These are phyloP conservation scores for Fusarium nisikadoi DNA, from an alignment of 2,329 filamentous ascomycete species.

Conservation along the genomic window DNA sequence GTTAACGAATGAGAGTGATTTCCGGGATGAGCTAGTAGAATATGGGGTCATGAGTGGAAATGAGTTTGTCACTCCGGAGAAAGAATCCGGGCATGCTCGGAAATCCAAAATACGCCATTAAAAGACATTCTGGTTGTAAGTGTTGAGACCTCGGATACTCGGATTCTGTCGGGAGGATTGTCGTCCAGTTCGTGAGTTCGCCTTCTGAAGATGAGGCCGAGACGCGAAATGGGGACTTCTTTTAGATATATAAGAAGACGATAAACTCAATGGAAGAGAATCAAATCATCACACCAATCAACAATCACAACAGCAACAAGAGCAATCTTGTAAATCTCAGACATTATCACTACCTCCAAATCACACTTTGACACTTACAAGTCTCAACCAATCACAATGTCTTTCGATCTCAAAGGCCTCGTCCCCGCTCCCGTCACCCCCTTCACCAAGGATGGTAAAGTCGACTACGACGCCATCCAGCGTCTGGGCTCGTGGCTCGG, in stretches of 20 bases:
- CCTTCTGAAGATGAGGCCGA: conserved; percentile 4
- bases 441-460: conserved; percentile 58
- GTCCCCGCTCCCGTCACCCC: conserved; percentile 63
- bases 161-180: conserved; percentile 8
- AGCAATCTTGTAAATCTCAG: background rate
- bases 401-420: conserved; percentile 60
- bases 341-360: background rate
- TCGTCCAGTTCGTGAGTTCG: background rate
- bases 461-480: conserved; percentile 64
- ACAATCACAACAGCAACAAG: background rate
- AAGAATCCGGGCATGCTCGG: background rate
- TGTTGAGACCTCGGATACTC: background rate
- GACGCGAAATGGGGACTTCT: background rate
- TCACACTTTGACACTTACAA: background rate
- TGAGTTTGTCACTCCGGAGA: background rate
- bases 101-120: accelerated
- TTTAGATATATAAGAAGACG: conserved; percentile 19
- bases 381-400: conserved; percentile 36
- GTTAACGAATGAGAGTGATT: background rate
- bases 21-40: background rate
- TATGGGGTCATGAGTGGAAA: background rate
- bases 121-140: accelerated
- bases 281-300: conserved; percentile 6
- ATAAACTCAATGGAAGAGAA: background rate
- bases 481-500: conserved; percentile 64